Evolutionary conservation across 1,139 yeast species (phyloP), one percentile per base, ranked within the genome.

Genomic region (Protomyces inundatus): DNA sequence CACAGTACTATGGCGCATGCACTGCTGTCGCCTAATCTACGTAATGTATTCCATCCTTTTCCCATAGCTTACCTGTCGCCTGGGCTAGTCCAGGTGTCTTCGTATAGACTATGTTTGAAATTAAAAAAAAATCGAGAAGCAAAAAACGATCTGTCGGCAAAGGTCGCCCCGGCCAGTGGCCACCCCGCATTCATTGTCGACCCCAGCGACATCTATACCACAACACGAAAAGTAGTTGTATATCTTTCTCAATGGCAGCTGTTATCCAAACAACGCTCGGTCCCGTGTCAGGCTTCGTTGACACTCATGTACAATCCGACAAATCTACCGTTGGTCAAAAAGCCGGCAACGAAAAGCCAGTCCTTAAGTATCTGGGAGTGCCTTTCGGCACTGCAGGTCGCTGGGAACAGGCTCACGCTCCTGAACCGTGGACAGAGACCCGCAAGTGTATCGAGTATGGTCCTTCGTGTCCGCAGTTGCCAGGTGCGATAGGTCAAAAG

Each of bases 231-330:
- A 7, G 4, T 37, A 12, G n/a, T 12, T 12, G 42, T 9, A 37
- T 4, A 9, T 4, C 42, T 37, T 37, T 16, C 7, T 5, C 51
- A 45, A 40, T 52, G 56, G 46, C 62, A 45, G 10, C 54, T 6
- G 34, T 51, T 4, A 51, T 60, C 23, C 50, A 60, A 40, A 60
- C 64, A 12, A 23, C 54, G 14, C 32, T n/a, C 16, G 64, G 64
- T 1, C 64, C 64, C 5, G 59, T 60, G 14, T 53, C 39, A 33
- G 64, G 64, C 5, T 60, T 60, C 54, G 36, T 60, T n/a, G 64
- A 60, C 40, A 60, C 64, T 14, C 54, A 54, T 46, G 23, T 16
- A 14, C 39, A 54, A 6, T 42, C 46, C 12, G 59, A 54, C 39
- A 46, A 37, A 40, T 46, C 64, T 6, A 60, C 58, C 3, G 32